Evolutionary conservation across 768 basidiomycete species (phyloP), one percentile per base, ranked within the genome.

Genomic region (Collybiopsis confluens): DNA sequence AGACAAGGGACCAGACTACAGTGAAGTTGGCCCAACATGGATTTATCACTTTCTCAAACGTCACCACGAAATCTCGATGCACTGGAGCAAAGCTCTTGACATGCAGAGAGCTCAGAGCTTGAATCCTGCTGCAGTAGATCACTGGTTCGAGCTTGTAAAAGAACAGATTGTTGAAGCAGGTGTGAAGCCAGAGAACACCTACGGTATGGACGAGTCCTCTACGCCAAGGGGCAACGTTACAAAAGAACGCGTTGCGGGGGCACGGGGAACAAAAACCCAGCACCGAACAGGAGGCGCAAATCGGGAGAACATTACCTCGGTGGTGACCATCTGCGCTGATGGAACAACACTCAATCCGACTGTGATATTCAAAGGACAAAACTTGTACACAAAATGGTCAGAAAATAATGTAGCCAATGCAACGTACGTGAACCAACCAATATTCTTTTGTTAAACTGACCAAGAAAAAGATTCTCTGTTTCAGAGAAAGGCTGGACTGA

Each of bases 251-350:
- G 72, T 75, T 1, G 57, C 70, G 43, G 65, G 67, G 0, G 52
- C 56, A 10, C 45, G 58, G 24, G 65, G 66, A 16, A 51, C 58
- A 0, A 68, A 65, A 45, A 51, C 59, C 0, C 72, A 74, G 55
- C 64, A 75, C 53, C 60, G 67, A 47, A 59, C 60, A 48, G 64
- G 70, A 1, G 54, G 65, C 20, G 68, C 59, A 1, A 62, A 70
- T 50, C 44, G 60, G 0, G 68, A 75, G 55, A 73, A 70, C 55
- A 62, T 69, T 16, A 75, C 70, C 4, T 68, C 57, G 0, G 24
- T 74, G n/a, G 63, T 72, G 4, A 71, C 68, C 10, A 74, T 75
- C 41, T 76, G 74, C 57, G 68, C 72, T 1, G 68, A 76, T 59
- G 69, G 75, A 1, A 68, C 68, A 0, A 50, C 58, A 1, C 24